A percentile compares a stretch with the other conserved stretches of the same genome.
phyloP scores from a whole-genome alignment of 768 basidiomycete species.

The Termitomyces sp. region DNA sequence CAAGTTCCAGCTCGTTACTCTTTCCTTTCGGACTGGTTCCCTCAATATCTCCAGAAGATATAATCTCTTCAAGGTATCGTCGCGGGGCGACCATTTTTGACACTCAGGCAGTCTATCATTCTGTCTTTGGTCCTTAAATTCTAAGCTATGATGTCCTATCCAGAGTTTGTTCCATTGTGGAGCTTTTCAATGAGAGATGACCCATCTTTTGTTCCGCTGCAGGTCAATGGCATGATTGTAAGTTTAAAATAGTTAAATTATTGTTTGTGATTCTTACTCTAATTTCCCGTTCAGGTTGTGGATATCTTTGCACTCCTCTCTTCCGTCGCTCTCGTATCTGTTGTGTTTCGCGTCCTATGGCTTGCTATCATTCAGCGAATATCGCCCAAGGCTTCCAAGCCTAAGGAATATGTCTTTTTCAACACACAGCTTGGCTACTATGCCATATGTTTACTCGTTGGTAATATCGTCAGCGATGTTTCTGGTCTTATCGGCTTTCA shows the following conservation, averaged over 20 bases:
- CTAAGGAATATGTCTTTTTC: slow-evolving; percentile 58
- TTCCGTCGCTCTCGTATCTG: slow-evolving; percentile 43
- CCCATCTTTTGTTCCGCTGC: slow-evolving; percentile 24
- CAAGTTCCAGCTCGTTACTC: slow-evolving; percentile 5
- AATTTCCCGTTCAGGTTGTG: slow-evolving; percentile 29
- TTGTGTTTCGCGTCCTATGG: slow-evolving; percentile 43
- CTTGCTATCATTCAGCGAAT: slow-evolving; percentile 33
- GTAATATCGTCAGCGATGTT: slow-evolving; percentile 47
- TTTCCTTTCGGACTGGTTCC: slow-evolving; percentile 21
- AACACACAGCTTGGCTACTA: slow-evolving; percentile 69
- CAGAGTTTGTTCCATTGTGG: slow-evolving; percentile 24
- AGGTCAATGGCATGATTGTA: slow-evolving; percentile 31
- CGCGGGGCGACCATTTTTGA: slow-evolving; percentile 35
- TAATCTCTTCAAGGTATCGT: slow-evolving; percentile 16
- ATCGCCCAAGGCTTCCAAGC: slow-evolving; percentile 17
- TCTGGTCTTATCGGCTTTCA: slow-evolving; percentile 49
- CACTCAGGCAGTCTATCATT: slow-evolving; percentile 2
- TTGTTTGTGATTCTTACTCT: neutral
- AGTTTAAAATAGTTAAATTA: slow-evolving; percentile 16
- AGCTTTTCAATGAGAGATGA: slow-evolving; percentile 25
- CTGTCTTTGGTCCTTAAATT: slow-evolving; percentile 6
- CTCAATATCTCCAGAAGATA: slow-evolving; percentile 16
- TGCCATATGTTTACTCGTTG: slow-evolving; percentile 55
- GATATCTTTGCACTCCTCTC: slow-evolving; percentile 51
- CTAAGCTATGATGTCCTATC: slow-evolving; percentile 9